Base-by-base conservation (phyloP, 2,329 filamentous ascomycete species). In the Pseudogymnoascus sp. region DNA sequence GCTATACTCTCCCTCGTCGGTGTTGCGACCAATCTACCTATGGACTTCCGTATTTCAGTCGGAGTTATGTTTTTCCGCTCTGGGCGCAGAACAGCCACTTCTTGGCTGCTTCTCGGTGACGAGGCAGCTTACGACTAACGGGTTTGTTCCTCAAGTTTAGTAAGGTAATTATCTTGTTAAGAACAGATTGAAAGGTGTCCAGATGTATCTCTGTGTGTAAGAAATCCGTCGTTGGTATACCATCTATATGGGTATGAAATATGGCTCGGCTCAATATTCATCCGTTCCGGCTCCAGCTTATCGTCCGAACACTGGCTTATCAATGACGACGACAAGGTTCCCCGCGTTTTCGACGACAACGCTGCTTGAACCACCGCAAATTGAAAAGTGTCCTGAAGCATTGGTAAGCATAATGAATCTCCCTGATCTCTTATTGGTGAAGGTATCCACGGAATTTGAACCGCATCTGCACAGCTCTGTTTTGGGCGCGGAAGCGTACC, bases 311-410 rank as follows among this genome's bases (percentile, higher is more conserved):
- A 39, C 7, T 8, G 18, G 42, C n/a, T 57, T 54, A 57, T 57
- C 51, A 57, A 57, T 57, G 51, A 57, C 51, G 51, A 57, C 29
- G 26, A 57, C 51, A 34, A 57, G 51, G 51, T 57, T 57, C 51
- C 29, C 51, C 51, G 29, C 51, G 51, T 57, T 57, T 36, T 57
- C 23, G 29, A 8, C 29, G 29, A 57, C 51, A n/a, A 57, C n/a
- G 11, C 26, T 57, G n/a, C 7, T 57, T 34, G n/a, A 57, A 10
- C 29, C 29, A 57, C 18, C 51, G 26, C 26, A 57, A 16, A 21
- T 57, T 36, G 51, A 34, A 57, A 57, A n/a, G 51, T 57, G 51
- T 34, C 51, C 51, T 36, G 16, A 57, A 34, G 47, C 47, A 21
- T 21, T 6, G 12, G 29, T 5, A 54, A 16, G 51, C 16, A 29